Base-by-base conservation (phyloP, 2,329 filamentous ascomycete genomes). In the Colletotrichum musae region DNA sequence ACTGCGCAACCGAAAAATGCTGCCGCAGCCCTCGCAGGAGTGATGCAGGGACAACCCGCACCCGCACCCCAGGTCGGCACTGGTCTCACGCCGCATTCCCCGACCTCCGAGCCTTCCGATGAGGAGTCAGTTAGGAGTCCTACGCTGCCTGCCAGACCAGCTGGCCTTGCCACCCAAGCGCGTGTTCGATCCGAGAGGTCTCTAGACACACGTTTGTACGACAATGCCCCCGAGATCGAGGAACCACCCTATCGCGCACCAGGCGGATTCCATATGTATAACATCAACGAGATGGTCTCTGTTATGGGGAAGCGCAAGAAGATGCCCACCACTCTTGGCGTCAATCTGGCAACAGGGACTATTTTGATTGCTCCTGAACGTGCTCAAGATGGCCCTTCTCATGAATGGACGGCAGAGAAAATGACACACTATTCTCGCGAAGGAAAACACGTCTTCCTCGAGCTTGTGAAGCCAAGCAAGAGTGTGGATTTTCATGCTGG, bases 401-500 rank as follows among this genome's bases (percentile, higher is more conserved):
- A 97, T 77, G 95, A 97, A 80, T 99, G 96, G 96, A 92, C 92
- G 1, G 95, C 94, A 1, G 95, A 98, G 51, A 96, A 93, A 78
- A 92, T 99, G 87, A 94, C 93, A n/a, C 94, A 98, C 80, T 98
- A 98, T 80, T 98, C 95, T 24, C 94, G 97, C 67, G 96, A 99
- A 83, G 96, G 95, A 43, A 99, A 99, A 78, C 96, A 98, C 80
- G 93, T 99, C 15, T 99, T 99, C 77, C 86, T 99, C 78, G 96
- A 99, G 79, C 86, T 99, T 54, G 92, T 98, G 59, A 87, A 92
- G 62, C 96, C 96, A 6, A 97, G 94, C 81, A 98, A 95, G 83
- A 98, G 94, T 79, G 87, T 98, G 67, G 96, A 99, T 81, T 97
- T 99, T 73, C 96, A 99, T 79, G 97, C 96, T 18, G 96, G 96